Conservation (phyloP, 2,329 filamentous ascomycete genomes). For the Xenoacremonium recifei region DNA sequence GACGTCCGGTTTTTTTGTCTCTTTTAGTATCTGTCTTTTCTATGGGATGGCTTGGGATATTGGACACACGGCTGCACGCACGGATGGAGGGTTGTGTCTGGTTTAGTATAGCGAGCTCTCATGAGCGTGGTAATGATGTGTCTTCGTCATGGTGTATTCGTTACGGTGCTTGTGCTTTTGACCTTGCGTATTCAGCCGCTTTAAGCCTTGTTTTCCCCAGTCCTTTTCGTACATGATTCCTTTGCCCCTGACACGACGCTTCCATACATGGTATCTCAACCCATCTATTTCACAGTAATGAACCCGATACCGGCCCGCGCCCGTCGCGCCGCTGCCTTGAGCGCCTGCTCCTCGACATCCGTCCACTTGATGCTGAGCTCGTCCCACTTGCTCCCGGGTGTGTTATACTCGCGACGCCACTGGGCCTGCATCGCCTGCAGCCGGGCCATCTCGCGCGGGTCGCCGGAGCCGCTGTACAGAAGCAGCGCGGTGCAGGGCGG, state of each 20-base stretch:
- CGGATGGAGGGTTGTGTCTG: background rate
- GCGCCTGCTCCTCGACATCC: constrained; percentile 61
- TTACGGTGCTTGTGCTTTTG: background rate
- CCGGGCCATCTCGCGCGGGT: constrained; percentile 64
- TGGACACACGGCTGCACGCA: background rate
- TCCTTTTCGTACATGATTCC: no score
- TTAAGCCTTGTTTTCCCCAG: no score
- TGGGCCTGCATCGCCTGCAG: constrained; percentile 59
- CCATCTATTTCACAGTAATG: constrained; percentile 58
- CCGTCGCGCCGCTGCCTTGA: constrained; percentile 54
- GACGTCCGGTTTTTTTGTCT: no score
- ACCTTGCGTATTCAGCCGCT: no score
- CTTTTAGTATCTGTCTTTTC: no score
- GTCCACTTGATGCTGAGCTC: constrained; percentile 67
- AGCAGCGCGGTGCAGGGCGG: constrained; percentile 66
- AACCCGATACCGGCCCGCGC: constrained; percentile 65
- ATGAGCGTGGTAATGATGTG: constrained; percentile 22
- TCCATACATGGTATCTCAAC: constrained; percentile 6
- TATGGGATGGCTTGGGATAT: background rate
- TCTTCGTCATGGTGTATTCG: background rate
- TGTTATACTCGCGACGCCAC: constrained; percentile 64
- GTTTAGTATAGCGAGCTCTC: constrained; percentile 10
- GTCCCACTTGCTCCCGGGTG: constrained; percentile 64
- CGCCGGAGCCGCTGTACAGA: constrained; percentile 64
- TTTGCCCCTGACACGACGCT: no score